These are phyloP conservation scores for Aspergillus haitiensis DNA, from an alignment of 495 filamentous ascomycete genomes.

Conservation along the genomic window DNA sequence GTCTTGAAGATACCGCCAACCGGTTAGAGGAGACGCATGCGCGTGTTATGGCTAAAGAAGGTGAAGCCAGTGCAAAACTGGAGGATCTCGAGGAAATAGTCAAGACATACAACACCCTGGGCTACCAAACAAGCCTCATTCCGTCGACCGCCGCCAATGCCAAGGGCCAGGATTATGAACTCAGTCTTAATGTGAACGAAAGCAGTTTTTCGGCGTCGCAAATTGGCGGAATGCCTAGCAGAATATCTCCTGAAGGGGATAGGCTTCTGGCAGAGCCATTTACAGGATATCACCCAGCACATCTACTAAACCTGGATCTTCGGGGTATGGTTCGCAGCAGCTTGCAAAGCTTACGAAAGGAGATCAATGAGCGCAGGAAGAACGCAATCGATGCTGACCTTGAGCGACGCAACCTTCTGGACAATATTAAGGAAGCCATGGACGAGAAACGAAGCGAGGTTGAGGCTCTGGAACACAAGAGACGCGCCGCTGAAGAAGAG, in stretches of 20 bases:
- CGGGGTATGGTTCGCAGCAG: conserved; percentile 75
- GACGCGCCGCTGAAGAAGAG: conserved; percentile 84
- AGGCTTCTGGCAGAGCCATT: conserved; percentile 76
- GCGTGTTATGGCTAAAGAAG: conserved; percentile 78
- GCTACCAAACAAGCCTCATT: conserved; percentile 89
- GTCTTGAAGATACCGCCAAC: conserved; percentile 68
- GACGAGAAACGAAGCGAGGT: conserved; percentile 92
- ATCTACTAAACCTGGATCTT: conserved; percentile 83
- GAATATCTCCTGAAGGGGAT: conserved; percentile 53
- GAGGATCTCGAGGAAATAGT: conserved; percentile 86
- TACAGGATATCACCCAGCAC: conserved; percentile 84
- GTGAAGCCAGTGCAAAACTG: conserved; percentile 75
- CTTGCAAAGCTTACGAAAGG: conserved; percentile 76
- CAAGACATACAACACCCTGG: conserved; percentile 87
- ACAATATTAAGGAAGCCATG: conserved; percentile 90
- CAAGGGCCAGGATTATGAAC: conserved; percentile 79
- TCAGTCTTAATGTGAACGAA: conserved; percentile 72
- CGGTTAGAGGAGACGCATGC: conserved; percentile 80
- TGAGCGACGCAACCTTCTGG: conserved; percentile 85
- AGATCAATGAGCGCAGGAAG: conserved; percentile 83
- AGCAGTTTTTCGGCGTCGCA: conserved; percentile 76
- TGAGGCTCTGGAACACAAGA: conserved; percentile 82
- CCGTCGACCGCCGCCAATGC: conserved; percentile 82
- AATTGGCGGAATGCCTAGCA: conserved; percentile 55
- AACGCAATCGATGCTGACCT: conserved; percentile 81